phyloP scores from a whole-genome alignment of 2,329 filamentous ascomycete genomes.

The Fusarium mangiferae region DNA sequence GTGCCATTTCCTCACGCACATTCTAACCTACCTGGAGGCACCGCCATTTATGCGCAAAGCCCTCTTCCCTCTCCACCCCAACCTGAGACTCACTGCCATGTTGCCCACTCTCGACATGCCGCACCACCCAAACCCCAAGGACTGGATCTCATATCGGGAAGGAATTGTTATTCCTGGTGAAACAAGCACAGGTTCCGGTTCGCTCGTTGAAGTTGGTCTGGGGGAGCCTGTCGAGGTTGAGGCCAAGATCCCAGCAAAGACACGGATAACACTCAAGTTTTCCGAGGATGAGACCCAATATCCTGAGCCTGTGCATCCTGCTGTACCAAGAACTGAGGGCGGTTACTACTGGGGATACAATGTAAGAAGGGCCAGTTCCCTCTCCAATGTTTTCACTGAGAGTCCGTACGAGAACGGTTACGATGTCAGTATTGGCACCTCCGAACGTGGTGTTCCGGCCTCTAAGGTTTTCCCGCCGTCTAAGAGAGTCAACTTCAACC shows the following conservation, averaged over 20 bases:
- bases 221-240: conserved; percentile 66
- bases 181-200: conserved; percentile 57
- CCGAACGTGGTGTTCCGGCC: conserved; percentile 73
- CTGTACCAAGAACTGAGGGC: conserved; percentile 74
- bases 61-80: conserved; percentile 61
- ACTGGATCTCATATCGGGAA: conserved; percentile 84
- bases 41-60: conserved; percentile 80
- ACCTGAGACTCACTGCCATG: conserved; percentile 77
- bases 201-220: conserved; percentile 68
- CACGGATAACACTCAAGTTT: conserved; percentile 79
- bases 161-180: conserved; percentile 70
- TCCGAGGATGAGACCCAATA: conserved; percentile 57
- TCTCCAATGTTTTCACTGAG: conserved; percentile 82
- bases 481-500: conserved; percentile 66
- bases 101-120: conserved; percentile 86
- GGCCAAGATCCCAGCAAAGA: conserved; percentile 73
- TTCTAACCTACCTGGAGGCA: conserved; percentile 84
- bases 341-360: conserved; percentile 91
- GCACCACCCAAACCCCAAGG: conserved; percentile 79
- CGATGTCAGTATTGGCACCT: conserved; percentile 84
- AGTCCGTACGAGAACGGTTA: conserved; percentile 80
- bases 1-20: conserved; percentile 80
- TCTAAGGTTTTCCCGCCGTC: conserved; percentile 57
- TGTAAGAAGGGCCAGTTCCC: conserved; percentile 71
- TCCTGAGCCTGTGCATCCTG: conserved; percentile 72